phyloP scores from a whole-genome alignment of 129 eudicot species.

The Cynara cardunculus region DNA sequence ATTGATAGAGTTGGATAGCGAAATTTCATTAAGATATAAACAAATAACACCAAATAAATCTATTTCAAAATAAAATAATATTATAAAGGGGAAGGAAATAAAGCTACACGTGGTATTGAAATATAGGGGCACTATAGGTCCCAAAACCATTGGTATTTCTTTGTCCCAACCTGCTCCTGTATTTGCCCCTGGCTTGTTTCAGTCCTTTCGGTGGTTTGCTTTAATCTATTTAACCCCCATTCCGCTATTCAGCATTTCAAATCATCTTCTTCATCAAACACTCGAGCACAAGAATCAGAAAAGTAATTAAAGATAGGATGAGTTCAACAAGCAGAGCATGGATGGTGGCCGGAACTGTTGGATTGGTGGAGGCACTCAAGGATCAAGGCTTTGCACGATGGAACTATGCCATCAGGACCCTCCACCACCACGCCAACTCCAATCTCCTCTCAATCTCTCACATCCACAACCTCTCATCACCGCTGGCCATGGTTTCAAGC shows the following conservation, averaged over 20 bases:
- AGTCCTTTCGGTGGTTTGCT: no score
- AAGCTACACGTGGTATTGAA: not conserved
- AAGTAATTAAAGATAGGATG: not conserved
- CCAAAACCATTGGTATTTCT: no score
- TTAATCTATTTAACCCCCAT: no score
- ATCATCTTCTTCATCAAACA: not conserved
- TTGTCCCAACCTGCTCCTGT: no score
- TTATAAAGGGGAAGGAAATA: not conserved
- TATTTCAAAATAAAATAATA: no score
- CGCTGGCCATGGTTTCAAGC: conserved; percentile 19
- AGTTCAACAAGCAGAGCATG: conserved; percentile 35
- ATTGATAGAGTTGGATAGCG: not conserved
- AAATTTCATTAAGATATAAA: no score
- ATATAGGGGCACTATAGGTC: no score
- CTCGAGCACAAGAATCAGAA: not conserved
- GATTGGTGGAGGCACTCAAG: conserved; percentile 51
- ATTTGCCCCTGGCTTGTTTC: no score
- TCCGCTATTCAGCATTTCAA: no score
- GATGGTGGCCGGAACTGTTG: conserved; percentile 46
- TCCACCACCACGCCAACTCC: conserved; percentile 47
- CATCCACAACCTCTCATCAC: conserved; percentile 23
- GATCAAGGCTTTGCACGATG: conserved; percentile 67
- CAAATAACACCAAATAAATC: not conserved
- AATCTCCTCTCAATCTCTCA: conserved; percentile 41
- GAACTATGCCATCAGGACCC: conserved; percentile 48